These are phyloP conservation scores for Omphalea diandra DNA, from an alignment of 441 rosid genomes.

Conservation along the genomic window DNA sequence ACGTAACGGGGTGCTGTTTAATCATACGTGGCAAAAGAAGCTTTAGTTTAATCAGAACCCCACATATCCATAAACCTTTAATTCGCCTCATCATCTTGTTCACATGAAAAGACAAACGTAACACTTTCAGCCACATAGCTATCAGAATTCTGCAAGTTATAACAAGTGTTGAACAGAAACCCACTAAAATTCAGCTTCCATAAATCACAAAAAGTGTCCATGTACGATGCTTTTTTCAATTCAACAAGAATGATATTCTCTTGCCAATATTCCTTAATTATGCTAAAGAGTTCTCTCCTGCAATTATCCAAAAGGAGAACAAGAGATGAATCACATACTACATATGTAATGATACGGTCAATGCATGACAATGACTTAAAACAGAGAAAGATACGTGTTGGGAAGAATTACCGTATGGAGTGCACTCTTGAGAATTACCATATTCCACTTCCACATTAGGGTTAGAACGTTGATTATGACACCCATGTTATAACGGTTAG, in stretches of 20 bases:
- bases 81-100: too few relatives aligned
- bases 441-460: not conserved
- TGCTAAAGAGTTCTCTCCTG: not conserved
- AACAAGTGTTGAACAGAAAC: not conserved
- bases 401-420: not conserved
- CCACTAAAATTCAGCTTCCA: not conserved
- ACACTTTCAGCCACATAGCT: not conserved
- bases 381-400: slow-evolving; percentile 30
- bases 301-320: slow-evolving; percentile 14
- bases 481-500: not conserved
- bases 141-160: not conserved
- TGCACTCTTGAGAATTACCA: not conserved
- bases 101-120: not conserved
- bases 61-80: too few relatives aligned
- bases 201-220: not conserved
- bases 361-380: slow-evolving; percentile 11
- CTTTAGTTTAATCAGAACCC: not conserved
- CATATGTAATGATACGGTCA: not conserved
- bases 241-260: slow-evolving; percentile 2
- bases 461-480: slow-evolving; percentile 1
- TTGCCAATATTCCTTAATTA: not conserved
- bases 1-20: not conserved
- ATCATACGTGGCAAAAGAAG: not conserved
- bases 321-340: not conserved
- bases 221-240: not conserved